These are phyloP conservation scores for Wickerhamomyces xylosicus DNA, from an alignment of 805 yeast species.

Conservation along the genomic window DNA sequence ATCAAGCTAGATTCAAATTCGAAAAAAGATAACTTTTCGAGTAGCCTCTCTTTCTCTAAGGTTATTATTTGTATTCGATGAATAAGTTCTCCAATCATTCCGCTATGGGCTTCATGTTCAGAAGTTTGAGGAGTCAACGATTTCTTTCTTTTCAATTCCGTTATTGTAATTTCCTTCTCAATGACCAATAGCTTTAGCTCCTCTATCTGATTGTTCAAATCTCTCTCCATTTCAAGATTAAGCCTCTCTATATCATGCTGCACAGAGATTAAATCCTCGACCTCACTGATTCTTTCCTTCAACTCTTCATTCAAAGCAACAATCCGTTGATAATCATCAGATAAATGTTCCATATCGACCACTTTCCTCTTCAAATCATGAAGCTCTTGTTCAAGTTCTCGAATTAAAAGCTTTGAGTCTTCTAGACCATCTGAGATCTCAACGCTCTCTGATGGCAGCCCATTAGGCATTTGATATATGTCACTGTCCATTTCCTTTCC, in stretches of 20 bases:
- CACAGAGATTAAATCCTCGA: conserved; percentile 38
- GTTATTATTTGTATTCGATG: too few species aligned
- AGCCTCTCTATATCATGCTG: conserved; percentile 37
- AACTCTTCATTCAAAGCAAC: conserved; percentile 22
- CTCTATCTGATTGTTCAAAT: conserved; percentile 29
- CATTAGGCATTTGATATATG: conserved; percentile 3
- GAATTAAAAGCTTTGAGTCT: conserved; percentile 10
- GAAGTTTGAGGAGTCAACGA: too few species aligned
- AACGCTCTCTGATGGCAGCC: too few species aligned
- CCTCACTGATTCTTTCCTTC: conserved; percentile 29
- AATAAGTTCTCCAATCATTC: too few species aligned
- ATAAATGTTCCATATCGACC: conserved; percentile 23
- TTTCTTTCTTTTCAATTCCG: conserved; percentile 4
- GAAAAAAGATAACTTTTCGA: too few species aligned
- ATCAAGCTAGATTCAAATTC: too few species aligned
- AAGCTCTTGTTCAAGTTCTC: conserved; percentile 20
- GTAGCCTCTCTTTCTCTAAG: too few species aligned
- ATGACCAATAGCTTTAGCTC: conserved; percentile 14
- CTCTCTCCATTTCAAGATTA: conserved; percentile 32
- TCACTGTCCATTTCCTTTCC: conserved; percentile 18
- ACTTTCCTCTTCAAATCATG: conserved; percentile 21
- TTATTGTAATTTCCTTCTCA: conserved; percentile 8
- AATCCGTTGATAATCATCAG: conserved; percentile 26
- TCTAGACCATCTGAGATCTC: conserved; percentile 5
- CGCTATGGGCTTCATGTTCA: too few species aligned